Evolutionary conservation across 345 rosid species (phyloP).

Genomic region (Murraya koenigii): DNA sequence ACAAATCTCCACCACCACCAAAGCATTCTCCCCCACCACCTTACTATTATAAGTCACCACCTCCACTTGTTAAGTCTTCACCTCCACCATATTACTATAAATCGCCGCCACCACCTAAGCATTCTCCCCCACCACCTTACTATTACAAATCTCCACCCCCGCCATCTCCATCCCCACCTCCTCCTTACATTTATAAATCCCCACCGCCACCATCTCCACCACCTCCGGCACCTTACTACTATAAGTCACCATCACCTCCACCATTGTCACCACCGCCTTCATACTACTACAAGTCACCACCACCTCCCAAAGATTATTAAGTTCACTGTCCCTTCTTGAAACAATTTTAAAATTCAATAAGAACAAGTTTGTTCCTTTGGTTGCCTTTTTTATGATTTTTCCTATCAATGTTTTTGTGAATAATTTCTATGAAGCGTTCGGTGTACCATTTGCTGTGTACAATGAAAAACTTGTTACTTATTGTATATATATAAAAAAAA

Average conservation of each 20-base stretch:
- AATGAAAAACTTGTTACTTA: neutral
- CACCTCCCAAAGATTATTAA: constrained; percentile 8
- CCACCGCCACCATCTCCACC: constrained; percentile 9
- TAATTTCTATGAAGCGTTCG: neutral
- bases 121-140: constrained; percentile 1
- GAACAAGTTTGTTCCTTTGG: neutral
- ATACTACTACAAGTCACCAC: neutral
- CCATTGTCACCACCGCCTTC: neutral
- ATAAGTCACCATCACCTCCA: constrained; percentile 3
- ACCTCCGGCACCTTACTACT: neutral
- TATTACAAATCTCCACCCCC: constrained; percentile 8
- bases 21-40: neutral
- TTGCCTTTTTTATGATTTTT: neutral
- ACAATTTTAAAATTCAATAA: neutral
- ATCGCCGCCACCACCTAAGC: neutral
- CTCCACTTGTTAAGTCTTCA: neutral
- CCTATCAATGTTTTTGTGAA: neutral
- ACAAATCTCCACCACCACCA: constrained; percentile 7
- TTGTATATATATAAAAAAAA: no score
- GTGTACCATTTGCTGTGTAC: neutral
- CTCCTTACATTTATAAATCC: neutral
- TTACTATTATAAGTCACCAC: constrained; percentile 12
- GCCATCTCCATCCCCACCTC: neutral
- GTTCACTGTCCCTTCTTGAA: neutral
- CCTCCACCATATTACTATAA: neutral